phyloP scores from a whole-genome alignment of 2,329 filamentous ascomycete species.

The Emmonsia crescens region DNA sequence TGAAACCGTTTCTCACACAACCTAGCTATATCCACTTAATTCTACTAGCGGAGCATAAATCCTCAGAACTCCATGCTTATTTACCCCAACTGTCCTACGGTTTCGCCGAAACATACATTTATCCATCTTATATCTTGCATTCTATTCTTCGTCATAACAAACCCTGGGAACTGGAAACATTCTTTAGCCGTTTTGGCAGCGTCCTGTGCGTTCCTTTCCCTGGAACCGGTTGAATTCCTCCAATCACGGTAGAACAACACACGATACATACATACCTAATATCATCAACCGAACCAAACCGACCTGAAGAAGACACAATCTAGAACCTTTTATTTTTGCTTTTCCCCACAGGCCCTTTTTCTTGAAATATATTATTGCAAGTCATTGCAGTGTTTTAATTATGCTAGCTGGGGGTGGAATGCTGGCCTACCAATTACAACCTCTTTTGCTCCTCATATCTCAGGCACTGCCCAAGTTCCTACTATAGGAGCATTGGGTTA shows the following conservation, averaged over 20 bases:
- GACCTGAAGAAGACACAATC: not conserved
- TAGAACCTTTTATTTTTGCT: not conserved
- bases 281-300: not conserved
- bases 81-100: not conserved
- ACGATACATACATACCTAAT: not conserved
- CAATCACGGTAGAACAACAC: slow-evolving; percentile 3
- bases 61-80: not conserved
- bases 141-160: not conserved
- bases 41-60: not conserved
- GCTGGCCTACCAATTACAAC: not conserved
- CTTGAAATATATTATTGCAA: not conserved
- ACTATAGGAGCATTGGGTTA: not conserved
- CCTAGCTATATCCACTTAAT: not conserved
- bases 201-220: not conserved
- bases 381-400: not conserved
- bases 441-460: not conserved
- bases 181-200: not conserved
- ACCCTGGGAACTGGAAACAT: not conserved
- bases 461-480: not conserved
- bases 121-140: not conserved
- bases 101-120: not conserved
- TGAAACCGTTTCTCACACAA: not conserved
- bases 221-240: not conserved
- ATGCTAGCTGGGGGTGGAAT: not conserved
- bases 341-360: not conserved